These are phyloP conservation scores for Babesia gibsoni DNA, from an alignment of 169 alveolate genomes.

Conservation along the genomic window DNA sequence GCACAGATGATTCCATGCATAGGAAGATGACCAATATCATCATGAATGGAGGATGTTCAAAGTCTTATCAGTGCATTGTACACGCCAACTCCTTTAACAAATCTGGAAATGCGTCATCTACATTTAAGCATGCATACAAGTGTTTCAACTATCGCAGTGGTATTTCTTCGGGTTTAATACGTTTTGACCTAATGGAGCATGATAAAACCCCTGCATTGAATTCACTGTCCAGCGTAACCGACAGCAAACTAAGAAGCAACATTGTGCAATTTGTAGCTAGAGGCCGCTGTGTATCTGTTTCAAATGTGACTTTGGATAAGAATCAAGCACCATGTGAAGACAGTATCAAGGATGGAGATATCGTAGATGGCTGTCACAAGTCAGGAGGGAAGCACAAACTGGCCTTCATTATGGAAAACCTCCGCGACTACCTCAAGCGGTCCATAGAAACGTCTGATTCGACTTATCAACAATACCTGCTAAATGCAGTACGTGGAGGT, in stretches of 20 bases:
- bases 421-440: slow-evolving; percentile 2
- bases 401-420: slow-evolving; percentile 22
- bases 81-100: slow-evolving; percentile 7
- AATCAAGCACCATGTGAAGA: too few relatives aligned
- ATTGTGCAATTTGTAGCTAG: slow-evolving; percentile 17
- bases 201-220: background rate
- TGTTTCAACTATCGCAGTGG: slow-evolving; percentile 15
- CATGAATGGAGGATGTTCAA: slow-evolving; percentile 11
- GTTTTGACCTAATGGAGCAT: background rate
- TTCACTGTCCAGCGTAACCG: background rate
- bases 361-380: too few relatives aligned
- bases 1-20: slow-evolving; percentile 58
- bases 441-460: too few relatives aligned
- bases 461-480: too few relatives aligned
- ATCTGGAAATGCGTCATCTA: background rate
- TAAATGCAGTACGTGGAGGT: too few relatives aligned
- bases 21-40: background rate
- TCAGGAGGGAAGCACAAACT: background rate
- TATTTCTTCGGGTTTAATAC: background rate
- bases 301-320: background rate
- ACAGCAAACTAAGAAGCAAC: background rate
- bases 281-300: background rate
- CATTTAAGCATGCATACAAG: slow-evolving; percentile 2
- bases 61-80: slow-evolving; percentile 38
- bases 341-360: too few relatives aligned